Conservation (phyloP, 139 green algal species). For the Chlamydomonas schloesseri region DNA sequence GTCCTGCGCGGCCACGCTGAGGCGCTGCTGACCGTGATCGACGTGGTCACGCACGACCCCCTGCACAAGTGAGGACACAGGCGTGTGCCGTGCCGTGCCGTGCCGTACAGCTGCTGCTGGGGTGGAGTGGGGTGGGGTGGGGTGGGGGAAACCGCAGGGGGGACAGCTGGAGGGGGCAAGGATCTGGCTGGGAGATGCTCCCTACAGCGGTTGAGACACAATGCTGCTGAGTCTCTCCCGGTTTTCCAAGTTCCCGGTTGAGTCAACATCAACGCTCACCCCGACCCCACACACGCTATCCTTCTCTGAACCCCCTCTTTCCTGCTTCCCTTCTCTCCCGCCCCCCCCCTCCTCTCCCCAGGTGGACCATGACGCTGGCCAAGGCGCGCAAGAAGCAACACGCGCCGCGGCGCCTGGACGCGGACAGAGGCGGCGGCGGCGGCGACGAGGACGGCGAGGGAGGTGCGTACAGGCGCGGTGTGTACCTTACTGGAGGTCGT, state of each 20-base stretch:
- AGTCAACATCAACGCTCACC: too few species aligned
- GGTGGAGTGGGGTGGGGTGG: too few species aligned
- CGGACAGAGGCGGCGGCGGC: too few species aligned
- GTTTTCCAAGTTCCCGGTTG: too few species aligned
- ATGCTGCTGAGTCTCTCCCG: too few species aligned
- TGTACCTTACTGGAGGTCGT: too few species aligned
- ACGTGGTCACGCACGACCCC: slow-evolving; percentile 95
- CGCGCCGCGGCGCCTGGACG: too few species aligned
- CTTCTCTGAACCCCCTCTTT: not conserved
- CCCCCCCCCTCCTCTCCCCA: not conserved
- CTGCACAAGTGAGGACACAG: slow-evolving; percentile 95
- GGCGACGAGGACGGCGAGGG: not conserved
- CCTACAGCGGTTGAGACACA: too few species aligned
- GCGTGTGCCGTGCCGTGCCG: not conserved
- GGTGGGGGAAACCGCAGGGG: too few species aligned
- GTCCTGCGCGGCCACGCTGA: slow-evolving; percentile 76
- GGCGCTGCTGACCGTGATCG: slow-evolving; percentile 73
- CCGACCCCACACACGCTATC: not conserved
- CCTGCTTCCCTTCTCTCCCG: not conserved
- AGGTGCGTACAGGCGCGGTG: too few species aligned
- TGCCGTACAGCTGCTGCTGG: not conserved
- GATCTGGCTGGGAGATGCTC: too few species aligned
- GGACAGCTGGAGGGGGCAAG: too few species aligned
- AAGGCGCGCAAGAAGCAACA: slow-evolving; percentile 69
- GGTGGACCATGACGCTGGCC: slow-evolving; percentile 59